Evolutionary conservation across 2,329 filamentous ascomycete genomes (phyloP).

Genomic region (Verticillium nonalfalfae): DNA sequence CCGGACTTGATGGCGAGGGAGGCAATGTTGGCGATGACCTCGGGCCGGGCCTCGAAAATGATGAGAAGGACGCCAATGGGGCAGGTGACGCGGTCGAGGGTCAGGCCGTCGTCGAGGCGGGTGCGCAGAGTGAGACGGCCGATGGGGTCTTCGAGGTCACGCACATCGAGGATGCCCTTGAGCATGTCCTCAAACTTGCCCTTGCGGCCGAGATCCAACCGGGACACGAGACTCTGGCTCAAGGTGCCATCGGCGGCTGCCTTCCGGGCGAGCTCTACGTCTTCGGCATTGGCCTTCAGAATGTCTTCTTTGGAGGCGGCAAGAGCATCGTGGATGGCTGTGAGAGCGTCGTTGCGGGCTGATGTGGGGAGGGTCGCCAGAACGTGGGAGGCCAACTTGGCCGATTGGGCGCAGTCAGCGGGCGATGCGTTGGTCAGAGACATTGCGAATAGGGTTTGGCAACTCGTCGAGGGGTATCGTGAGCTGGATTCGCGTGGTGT

Average conservation of each 20-base stretch:
- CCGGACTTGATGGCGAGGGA: constrained; percentile 94
- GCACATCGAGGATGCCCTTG: constrained; percentile 85
- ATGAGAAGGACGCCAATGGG: constrained; percentile 97
- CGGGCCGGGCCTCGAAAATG: constrained; percentile 95
- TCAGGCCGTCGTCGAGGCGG: constrained; percentile 76
- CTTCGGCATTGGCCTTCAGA: constrained; percentile 77
- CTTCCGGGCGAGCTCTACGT: constrained; percentile 67
- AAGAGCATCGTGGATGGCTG: constrained; percentile 75
- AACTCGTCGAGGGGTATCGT: background rate
- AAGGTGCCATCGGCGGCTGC: constrained; percentile 71
- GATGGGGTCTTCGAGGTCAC: constrained; percentile 79
- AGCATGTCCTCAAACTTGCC: constrained; percentile 99
- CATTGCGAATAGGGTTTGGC: constrained; percentile 49
- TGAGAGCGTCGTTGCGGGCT: constrained; percentile 79
- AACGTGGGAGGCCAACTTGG: constrained; percentile 74
- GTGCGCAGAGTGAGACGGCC: constrained; percentile 80
- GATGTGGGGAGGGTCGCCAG: constrained; percentile 72
- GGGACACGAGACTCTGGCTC: constrained; percentile 76
- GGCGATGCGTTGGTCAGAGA: constrained; percentile 84
- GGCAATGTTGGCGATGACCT: constrained; percentile 98
- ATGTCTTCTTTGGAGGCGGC: constrained; percentile 64
- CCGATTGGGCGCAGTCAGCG: constrained; percentile 67
- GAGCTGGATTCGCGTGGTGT: background rate
- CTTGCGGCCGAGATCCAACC: constrained; percentile 76
- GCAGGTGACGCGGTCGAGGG: constrained; percentile 82